A percentile compares a stretch with the other conserved stretches of the same genome.
phyloP scores from a whole-genome alignment of 164 flowering plant species.

The Macadamia integrifolia region DNA sequence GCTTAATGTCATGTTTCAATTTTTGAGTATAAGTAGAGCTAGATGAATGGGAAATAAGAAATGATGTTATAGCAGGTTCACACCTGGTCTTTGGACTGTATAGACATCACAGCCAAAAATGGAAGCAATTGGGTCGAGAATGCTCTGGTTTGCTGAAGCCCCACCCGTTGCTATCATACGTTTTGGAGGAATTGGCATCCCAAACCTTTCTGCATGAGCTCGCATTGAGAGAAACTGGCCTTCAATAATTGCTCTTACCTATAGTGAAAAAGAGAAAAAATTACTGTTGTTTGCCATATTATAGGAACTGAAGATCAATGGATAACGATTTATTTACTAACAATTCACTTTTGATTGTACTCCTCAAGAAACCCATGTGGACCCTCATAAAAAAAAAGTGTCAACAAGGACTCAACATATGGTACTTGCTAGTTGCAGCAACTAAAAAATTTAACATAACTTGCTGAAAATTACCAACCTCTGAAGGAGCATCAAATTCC shows the following conservation, averaged over 20 bases:
- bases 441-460: neutral
- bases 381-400: too few relatives aligned
- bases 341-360: neutral
- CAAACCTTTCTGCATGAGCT: conserved; percentile 84
- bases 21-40: neutral
- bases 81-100: conserved; percentile 84
- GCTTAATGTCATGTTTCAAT: too few relatives aligned
- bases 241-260: conserved; percentile 87
- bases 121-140: conserved; percentile 57
- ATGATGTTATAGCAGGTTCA: neutral
- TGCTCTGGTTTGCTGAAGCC: conserved; percentile 75
- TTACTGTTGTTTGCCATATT: neutral
- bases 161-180: conserved; percentile 95
- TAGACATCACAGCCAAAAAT: conserved; percentile 82
- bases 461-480: conserved; percentile 41
- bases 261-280: neutral
- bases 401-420: too few relatives aligned
- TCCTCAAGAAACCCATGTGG: too few relatives aligned
- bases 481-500: conserved; percentile 86
- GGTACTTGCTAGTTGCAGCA: too few relatives aligned
- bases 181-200: conserved; percentile 89
- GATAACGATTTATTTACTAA: neutral
- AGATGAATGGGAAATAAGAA: neutral
- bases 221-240: conserved; percentile 91
- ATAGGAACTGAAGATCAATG: conserved; percentile 1